These are phyloP conservation scores for Ganoderma leucocontextum DNA, from an alignment of 1,284 basidiomycete species.

Conservation along the genomic window DNA sequence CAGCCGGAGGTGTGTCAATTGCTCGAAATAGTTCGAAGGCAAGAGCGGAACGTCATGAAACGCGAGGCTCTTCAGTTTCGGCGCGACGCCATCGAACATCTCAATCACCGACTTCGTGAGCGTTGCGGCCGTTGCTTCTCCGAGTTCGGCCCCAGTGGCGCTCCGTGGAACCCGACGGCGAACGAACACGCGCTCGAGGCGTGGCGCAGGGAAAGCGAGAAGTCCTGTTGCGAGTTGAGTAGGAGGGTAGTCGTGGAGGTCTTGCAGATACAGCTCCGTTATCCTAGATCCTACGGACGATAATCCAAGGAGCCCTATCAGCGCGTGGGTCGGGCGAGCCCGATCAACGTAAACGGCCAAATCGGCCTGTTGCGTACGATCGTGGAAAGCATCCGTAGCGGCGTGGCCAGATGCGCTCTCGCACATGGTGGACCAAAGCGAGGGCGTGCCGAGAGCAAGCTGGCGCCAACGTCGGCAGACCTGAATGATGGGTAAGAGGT, in stretches of 20 bases:
- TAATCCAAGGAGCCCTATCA: conserved; percentile 1
- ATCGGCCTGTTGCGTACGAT: conserved; percentile 18
- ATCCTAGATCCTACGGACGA: conserved; percentile 13
- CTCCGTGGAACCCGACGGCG: conserved; percentile 5
- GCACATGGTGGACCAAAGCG: conserved; percentile 30
- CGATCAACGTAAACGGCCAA: conserved; percentile 24
- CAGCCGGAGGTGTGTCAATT: conserved; percentile 12
- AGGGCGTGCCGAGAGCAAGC: conserved; percentile 26
- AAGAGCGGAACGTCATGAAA: conserved; percentile 29
- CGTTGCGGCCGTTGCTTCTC: neutral
- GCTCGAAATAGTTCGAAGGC: conserved; percentile 21
- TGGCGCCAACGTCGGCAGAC: conserved; percentile 30
- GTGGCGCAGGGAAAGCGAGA: conserved; percentile 22
- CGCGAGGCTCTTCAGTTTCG: conserved; percentile 20
- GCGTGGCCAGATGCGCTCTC: conserved; percentile 11
- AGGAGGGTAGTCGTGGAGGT: conserved; percentile 13
- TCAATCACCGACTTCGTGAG: conserved; percentile 6
- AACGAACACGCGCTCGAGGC: conserved; percentile 20
- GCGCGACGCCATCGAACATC: conserved; percentile 22
- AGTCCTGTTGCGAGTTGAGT: conserved; percentile 14
- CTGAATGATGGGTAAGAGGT: conserved; percentile 28
- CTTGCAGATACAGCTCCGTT: conserved; percentile 21
- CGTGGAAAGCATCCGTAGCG: conserved; percentile 15
- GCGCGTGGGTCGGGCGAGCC: conserved; percentile 13
- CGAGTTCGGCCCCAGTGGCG: neutral